Evolutionary conservation across 495 filamentous ascomycete genomes (phyloP), one percentile per base, ranked within the genome.

Genomic region (Xylaria cubensis): DNA sequence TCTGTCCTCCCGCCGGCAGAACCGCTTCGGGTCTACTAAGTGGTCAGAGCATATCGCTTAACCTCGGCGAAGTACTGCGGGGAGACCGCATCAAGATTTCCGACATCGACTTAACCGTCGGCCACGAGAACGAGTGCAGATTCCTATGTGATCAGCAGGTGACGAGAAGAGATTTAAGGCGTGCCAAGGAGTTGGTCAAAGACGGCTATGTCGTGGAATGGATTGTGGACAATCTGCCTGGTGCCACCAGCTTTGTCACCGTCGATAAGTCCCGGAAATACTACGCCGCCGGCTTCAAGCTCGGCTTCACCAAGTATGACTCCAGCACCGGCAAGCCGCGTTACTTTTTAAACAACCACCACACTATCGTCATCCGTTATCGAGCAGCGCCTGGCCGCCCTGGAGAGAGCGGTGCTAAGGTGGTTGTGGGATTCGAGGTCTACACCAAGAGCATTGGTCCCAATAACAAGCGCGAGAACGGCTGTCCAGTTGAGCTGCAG

Each of bases 151-250:
- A 86, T 17, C 85, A 85, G 50, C 85, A 89, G 62, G 84, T 95
- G 13, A 87, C 88, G 75, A 85, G 89, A 34, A 84, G 85, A 29
- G 92, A 90, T 64, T 80, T 97, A 67, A 89, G 90, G 77, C 87
- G 89, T 78, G 93, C 92, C 7, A 88, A 88, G 62, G 84, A 94
- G 70, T 82, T 98, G 73, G 90, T 97, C 56, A 88, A 86, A 71
- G 89, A 94, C 67, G 94, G 94, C 51, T 97, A 97, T 80, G 92
- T 97, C 53, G 92, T 91, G 3, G 95, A 98, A 80, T 98, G 95
- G 95, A 98, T 98, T 75, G 93, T 95, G 55, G 95, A 98, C 79
- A 98, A 98, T 72, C 85, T 98, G 34, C 95, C 95, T 12, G 95
- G 95, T 9, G 95, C 95, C 51, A 97, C 95, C 4, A 94, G 91